A percentile compares a stretch with the other conserved stretches of the same genome.
Conservation (phyloP, 805 yeast genomes). For the Kodamaea jinghongensis region DNA sequence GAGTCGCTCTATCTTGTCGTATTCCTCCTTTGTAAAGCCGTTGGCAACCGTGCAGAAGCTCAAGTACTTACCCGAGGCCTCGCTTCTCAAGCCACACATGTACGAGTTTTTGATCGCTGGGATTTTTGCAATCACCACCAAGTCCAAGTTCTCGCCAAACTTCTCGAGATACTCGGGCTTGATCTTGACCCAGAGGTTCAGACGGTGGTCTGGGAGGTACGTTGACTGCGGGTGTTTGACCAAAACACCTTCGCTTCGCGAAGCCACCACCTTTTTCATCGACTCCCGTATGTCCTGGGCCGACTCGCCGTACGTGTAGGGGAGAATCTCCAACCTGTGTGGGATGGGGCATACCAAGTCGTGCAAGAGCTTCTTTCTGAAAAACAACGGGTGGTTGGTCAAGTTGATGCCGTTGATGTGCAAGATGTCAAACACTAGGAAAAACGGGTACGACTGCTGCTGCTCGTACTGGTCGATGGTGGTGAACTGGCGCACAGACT, state of each 20-base stretch:
- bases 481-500: slow-evolving; percentile 39
- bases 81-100: slow-evolving; percentile 66
- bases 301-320: slow-evolving; percentile 35
- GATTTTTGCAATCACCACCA: slow-evolving; percentile 74
- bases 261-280: slow-evolving; percentile 55
- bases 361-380: slow-evolving; percentile 53
- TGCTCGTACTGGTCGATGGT: slow-evolving; percentile 33
- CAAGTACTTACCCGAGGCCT: slow-evolving; percentile 43
- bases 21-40: slow-evolving; percentile 70
- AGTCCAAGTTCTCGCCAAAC: slow-evolving; percentile 83
- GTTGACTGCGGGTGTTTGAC: slow-evolving; percentile 59
- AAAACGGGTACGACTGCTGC: slow-evolving; percentile 48
- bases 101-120: slow-evolving; percentile 70
- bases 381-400: slow-evolving; percentile 49
- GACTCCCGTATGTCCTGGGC: slow-evolving; percentile 55
- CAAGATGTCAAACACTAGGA: slow-evolving; percentile 70
- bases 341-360: slow-evolving; percentile 45
- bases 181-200: slow-evolving; percentile 76
- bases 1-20: slow-evolving; percentile 51
- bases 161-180: slow-evolving; percentile 88
- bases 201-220: slow-evolving; percentile 62
- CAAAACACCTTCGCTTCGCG: slow-evolving; percentile 78
- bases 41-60: slow-evolving; percentile 82
- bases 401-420: slow-evolving; percentile 66
- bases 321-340: slow-evolving; percentile 49